Evolutionary conservation across 78 protist species (phyloP).

Genomic region (Tieghemostelium lacteum): DNA sequence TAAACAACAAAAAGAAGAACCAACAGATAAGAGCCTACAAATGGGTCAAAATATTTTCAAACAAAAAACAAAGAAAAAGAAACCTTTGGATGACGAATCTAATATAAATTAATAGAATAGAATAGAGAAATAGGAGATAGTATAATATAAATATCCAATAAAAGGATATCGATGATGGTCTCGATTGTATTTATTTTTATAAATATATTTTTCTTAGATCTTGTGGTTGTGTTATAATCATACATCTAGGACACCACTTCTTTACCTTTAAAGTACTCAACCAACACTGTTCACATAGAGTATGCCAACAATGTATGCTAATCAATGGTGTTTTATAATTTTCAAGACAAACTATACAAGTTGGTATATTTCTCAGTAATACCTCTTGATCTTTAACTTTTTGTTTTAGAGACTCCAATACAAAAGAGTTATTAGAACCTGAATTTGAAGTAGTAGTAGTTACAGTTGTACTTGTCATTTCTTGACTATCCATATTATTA

Average conservation of each 20-base stretch:
- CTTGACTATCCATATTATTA: background rate
- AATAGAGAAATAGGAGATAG: too few relatives aligned
- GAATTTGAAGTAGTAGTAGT: background rate
- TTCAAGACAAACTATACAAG: conserved; percentile 73
- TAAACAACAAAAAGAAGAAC: background rate
- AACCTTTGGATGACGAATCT: background rate
- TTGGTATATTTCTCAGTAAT: conserved; percentile 29
- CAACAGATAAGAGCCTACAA: background rate
- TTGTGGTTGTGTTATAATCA: conserved; percentile 73
- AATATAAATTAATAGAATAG: background rate
- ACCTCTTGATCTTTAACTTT: conserved; percentile 61
- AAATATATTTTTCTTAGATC: conserved; percentile 79
- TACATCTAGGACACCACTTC: conserved; percentile 85
- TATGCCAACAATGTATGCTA: conserved; percentile 85
- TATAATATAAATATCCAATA: too few relatives aligned
- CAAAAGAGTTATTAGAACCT: background rate
- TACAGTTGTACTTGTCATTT: conserved; percentile 1
- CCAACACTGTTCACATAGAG: conserved; percentile 86
- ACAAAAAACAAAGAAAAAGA: background rate
- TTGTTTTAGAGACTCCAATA: conserved; percentile 57
- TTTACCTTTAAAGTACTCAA: conserved; percentile 61
- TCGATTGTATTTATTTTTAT: conserved; percentile 41
- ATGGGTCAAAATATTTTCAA: background rate
- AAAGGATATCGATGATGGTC: too few relatives aligned
- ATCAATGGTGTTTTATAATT: conserved; percentile 60